Percentiles rank a stretch among this genome's conserved stretches.
These are phyloP conservation scores for Dothidotthia symphoricarpi DNA, from an alignment of 2,329 filamentous ascomycete species.

Conservation along the genomic window DNA sequence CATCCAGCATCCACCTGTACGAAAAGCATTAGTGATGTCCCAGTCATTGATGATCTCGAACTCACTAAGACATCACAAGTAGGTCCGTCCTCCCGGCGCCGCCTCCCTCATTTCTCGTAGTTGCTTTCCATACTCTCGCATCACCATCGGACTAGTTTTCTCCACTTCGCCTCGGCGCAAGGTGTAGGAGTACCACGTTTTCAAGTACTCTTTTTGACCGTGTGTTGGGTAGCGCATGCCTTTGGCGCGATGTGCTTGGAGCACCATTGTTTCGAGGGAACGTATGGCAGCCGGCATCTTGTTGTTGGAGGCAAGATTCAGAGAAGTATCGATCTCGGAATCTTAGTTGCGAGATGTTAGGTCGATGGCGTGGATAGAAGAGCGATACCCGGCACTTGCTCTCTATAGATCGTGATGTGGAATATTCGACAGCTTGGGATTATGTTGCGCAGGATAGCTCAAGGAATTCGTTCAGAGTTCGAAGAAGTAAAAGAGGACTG, in stretches of 20 bases:
- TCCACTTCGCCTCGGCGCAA: conserved; percentile 24
- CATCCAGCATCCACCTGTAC: too few relatives aligned
- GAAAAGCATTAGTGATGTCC: too few relatives aligned
- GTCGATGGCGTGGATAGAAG: too few relatives aligned
- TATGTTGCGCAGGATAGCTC: too few relatives aligned
- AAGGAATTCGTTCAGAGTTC: too few relatives aligned
- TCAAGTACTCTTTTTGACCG: conserved; percentile 35
- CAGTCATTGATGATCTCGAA: not conserved
- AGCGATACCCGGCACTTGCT: too few relatives aligned
- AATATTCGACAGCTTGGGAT: too few relatives aligned
- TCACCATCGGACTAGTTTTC: conserved; percentile 17
- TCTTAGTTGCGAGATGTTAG: too few relatives aligned
- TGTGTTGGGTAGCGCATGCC: conserved; percentile 34
- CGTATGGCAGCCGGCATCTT: conserved; percentile 14
- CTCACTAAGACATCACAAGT: conserved; percentile 18
- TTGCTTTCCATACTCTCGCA: conserved; percentile 26
- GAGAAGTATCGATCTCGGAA: too few relatives aligned
- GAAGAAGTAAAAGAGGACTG: too few relatives aligned
- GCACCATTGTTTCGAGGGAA: conserved; percentile 32
- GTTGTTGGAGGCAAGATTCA: too few relatives aligned
- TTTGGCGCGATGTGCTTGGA: conserved; percentile 39
- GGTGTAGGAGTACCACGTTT: conserved; percentile 40
- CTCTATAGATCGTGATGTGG: too few relatives aligned
- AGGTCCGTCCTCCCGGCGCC: conserved; percentile 31
- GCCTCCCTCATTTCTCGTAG: conserved; percentile 23